phyloP scores from a whole-genome alignment of 441 rosid species.

The Bruguiera hainesii region DNA sequence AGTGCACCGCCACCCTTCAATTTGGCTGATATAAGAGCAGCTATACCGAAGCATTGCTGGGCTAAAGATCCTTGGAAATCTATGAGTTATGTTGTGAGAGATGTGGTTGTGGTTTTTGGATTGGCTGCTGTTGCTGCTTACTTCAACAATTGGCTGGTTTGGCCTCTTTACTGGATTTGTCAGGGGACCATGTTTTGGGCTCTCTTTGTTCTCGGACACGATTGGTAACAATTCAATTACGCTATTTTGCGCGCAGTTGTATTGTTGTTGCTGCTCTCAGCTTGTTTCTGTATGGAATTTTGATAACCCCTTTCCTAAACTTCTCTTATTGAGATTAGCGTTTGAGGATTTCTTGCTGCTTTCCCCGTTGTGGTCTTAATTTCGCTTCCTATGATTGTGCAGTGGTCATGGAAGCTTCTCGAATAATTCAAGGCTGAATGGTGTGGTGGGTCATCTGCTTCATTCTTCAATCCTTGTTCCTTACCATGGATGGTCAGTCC shows the following conservation, averaged over 20 bases:
- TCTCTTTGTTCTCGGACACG: constrained; percentile 93
- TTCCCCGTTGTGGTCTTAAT: not conserved
- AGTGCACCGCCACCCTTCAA: constrained; percentile 75
- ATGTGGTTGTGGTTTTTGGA: constrained; percentile 55
- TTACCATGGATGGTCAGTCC: constrained; percentile 81
- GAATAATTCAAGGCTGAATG: constrained; percentile 54
- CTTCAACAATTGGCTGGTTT: constrained; percentile 62
- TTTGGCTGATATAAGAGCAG: constrained; percentile 68
- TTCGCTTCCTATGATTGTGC: constrained; percentile 9
- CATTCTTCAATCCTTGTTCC: constrained; percentile 93
- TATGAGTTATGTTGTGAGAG: constrained; percentile 80
- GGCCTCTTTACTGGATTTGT: constrained; percentile 90
- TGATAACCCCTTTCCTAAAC: no score
- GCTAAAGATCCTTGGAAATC: constrained; percentile 83
- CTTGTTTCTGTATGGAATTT: no score
- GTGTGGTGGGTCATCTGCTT: constrained; percentile 70
- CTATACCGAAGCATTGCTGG: constrained; percentile 96
- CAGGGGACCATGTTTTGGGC: constrained; percentile 99
- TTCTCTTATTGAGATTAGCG: no score
- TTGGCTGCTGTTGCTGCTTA: constrained; percentile 67
- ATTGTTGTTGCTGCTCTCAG: not conserved
- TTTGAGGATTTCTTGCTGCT: no score
- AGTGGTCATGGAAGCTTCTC: constrained; percentile 97
- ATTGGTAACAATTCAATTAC: constrained; percentile 50
- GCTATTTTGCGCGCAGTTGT: not conserved